Evolutionary conservation across 306 rosid species (phyloP).

Genomic region (Heteromeles arbutifolia): DNA sequence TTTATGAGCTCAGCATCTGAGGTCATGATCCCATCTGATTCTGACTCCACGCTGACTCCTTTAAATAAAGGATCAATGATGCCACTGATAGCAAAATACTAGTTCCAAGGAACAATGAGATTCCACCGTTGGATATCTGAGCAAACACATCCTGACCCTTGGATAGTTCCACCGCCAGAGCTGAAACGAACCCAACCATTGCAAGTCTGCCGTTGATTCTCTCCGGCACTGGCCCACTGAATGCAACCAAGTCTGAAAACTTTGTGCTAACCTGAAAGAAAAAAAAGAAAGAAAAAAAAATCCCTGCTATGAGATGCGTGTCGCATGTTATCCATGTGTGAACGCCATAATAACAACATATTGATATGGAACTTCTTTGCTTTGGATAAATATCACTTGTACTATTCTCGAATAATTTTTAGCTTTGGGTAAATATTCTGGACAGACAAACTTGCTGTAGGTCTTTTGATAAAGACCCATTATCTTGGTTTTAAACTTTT

Average conservation of each 20-base stretch:
- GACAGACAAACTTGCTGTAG: too few relatives aligned
- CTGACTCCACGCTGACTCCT: conserved; percentile 68
- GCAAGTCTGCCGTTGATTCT: conserved; percentile 86
- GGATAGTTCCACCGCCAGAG: conserved; percentile 50
- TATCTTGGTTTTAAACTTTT: too few relatives aligned
- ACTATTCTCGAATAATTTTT: too few relatives aligned
- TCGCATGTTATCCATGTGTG: background rate
- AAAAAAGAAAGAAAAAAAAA: too few relatives aligned
- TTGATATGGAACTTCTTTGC: too few relatives aligned
- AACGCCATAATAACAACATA: too few relatives aligned
- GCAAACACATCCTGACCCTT: conserved; percentile 56
- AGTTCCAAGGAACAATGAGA: conserved; percentile 54
- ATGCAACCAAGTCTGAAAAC: conserved; percentile 52
- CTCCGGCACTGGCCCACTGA: conserved; percentile 83
- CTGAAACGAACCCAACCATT: conserved; percentile 76
- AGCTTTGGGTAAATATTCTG: too few relatives aligned
- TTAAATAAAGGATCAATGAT: conserved; percentile 55
- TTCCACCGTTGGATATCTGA: conserved; percentile 62
- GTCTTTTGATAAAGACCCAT: too few relatives aligned
- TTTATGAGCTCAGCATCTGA: conserved; percentile 73
- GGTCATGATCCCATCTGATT: conserved; percentile 48
- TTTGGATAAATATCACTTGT: too few relatives aligned
- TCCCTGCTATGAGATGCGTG: background rate
- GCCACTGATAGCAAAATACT: conserved; percentile 50
- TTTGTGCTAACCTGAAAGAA: conserved; percentile 52